Evolutionary conservation across 768 basidiomycete genomes (phyloP).

Genomic region (Suillus alpinus): DNA sequence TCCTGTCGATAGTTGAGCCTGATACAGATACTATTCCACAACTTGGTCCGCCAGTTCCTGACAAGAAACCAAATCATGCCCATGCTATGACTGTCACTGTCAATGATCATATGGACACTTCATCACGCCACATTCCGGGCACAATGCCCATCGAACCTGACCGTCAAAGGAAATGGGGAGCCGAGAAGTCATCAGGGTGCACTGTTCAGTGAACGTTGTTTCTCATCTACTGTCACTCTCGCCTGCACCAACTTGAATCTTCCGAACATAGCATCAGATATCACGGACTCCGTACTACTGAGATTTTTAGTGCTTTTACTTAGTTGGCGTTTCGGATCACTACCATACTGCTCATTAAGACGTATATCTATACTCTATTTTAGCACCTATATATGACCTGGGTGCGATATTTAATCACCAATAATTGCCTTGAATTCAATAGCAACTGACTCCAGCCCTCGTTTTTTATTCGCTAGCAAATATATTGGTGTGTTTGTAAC

Average conservation of each 20-base stretch:
- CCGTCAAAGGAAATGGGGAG: conserved; percentile 27
- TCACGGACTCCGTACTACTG: neutral
- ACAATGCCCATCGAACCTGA: conserved; percentile 13
- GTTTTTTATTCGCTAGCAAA: neutral
- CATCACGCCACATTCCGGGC: conserved; percentile 11
- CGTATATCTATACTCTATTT: neutral
- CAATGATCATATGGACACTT: conserved; percentile 2
- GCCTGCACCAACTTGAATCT: neutral
- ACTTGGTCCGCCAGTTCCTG: conserved; percentile 1
- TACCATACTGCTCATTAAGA: neutral
- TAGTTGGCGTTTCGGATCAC: neutral
- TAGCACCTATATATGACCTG: neutral
- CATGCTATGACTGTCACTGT: neutral
- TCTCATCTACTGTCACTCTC: neutral
- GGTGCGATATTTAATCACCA: neutral
- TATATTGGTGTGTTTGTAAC: neutral
- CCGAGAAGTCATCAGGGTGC: conserved; percentile 24
- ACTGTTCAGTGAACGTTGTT: conserved; percentile 21
- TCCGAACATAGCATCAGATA: neutral
- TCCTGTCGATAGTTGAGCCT: conserved; percentile 31
- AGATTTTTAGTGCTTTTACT: neutral
- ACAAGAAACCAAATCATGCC: conserved; percentile 14
- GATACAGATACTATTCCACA: conserved; percentile 24
- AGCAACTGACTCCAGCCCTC: neutral
- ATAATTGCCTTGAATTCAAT: neutral